phyloP scores from a whole-genome alignment of 306 rosid species.

The Cucurbita pepo region DNA sequence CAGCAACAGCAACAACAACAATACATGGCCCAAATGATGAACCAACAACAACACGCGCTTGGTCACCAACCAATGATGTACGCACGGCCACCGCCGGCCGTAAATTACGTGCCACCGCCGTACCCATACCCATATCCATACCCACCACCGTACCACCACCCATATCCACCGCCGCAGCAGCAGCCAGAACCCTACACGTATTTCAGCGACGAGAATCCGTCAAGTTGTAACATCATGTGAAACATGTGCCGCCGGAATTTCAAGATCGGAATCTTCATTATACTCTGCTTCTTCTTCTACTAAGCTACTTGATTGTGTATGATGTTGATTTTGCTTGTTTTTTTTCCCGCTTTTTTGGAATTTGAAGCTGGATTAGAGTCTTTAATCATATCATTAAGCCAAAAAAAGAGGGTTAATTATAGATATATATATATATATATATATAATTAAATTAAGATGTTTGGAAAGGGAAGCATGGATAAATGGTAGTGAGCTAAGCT shows the following conservation, averaged over 20 bases:
- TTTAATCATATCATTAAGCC: not conserved
- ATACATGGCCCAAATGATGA: conserved; percentile 49
- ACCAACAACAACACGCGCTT: conserved; percentile 41
- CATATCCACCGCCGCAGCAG: conserved; percentile 11
- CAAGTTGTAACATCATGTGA: conserved; percentile 71
- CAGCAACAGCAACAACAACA: conserved; percentile 30
- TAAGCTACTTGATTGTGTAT: conserved; percentile 27
- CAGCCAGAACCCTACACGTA: conserved; percentile 27
- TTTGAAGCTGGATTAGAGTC: conserved; percentile 19
- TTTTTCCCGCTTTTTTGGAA: conserved; percentile 9
- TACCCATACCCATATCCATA: conserved; percentile 20
- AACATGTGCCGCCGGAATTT: not conserved
- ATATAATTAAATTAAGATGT: not conserved
- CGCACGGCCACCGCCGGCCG: conserved; percentile 25
- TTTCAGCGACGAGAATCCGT: conserved; percentile 62
- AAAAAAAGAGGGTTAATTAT: not conserved
- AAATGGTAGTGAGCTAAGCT: not conserved
- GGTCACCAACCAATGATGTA: conserved; percentile 58
- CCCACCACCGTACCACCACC: conserved; percentile 17
- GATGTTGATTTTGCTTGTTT: conserved; percentile 1
- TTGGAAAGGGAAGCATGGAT: not conserved
- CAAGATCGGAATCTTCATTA: conserved; percentile 1
- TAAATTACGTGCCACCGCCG: conserved; percentile 31
- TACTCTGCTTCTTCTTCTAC: conserved; percentile 3
- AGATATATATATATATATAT: not conserved